phyloP scores from a whole-genome alignment of 176 grass and related monocot genomes.

The Canna indica region DNA sequence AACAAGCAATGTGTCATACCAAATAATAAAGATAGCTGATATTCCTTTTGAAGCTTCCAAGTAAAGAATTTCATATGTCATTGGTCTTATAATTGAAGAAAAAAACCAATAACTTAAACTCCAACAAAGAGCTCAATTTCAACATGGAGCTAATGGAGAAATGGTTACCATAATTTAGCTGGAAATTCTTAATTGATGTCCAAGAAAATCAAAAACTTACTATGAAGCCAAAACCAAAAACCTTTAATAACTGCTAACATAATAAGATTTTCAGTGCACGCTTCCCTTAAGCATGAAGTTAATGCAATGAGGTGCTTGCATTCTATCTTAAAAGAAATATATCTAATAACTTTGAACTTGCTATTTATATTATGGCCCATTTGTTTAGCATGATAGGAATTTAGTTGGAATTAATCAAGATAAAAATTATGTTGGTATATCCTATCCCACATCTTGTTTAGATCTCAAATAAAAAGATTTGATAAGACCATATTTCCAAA shows the following conservation, averaged over 20 bases:
- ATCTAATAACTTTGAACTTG: neutral
- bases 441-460: no score
- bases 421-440: no score
- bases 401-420: no score
- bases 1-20: conserved; percentile 7
- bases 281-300: neutral
- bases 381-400: no score
- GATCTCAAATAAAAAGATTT: no score
- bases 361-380: no score
- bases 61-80: neutral
- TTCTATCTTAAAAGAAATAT: neutral
- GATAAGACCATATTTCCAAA: no score
- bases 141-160: neutral
- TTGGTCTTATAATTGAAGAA: neutral
- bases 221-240: neutral
- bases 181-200: neutral
- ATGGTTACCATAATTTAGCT: neutral
- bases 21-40: neutral
- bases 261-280: neutral
- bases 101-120: neutral
- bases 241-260: neutral
- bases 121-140: neutral
- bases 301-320: neutral
- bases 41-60: neutral
- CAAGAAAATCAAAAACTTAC: neutral